Conservation (phyloP, 2,329 filamentous ascomycete genomes). For the Trichophyton mentagrophytes region DNA sequence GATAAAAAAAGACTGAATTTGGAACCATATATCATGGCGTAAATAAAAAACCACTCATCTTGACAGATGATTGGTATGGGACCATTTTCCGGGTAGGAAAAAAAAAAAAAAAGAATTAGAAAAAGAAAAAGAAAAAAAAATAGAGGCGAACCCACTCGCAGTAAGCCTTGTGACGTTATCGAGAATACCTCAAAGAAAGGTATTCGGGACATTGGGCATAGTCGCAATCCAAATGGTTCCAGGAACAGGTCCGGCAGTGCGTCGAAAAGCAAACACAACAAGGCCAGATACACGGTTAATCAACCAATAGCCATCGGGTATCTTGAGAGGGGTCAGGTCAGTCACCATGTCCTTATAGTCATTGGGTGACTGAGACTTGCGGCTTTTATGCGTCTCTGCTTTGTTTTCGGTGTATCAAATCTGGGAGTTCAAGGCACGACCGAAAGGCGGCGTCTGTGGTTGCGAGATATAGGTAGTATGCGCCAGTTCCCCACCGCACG, state of each 20-base stretch:
- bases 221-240: not conserved
- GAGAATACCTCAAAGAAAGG: not conserved
- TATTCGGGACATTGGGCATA: not conserved
- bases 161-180: slow-evolving; percentile 3
- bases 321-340: not conserved
- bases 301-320: not conserved
- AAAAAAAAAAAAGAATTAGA: not conserved
- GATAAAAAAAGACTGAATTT: not conserved
- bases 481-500: not conserved
- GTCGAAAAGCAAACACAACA: not conserved
- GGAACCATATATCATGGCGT: not conserved
- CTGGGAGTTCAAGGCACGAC: not conserved
- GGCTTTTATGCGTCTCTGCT: not conserved
- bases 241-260: not conserved
- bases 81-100: not conserved
- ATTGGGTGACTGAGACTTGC: not conserved
- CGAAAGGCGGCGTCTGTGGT: not conserved
- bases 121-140: not conserved
- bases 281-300: not conserved
- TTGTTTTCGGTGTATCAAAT: not conserved
- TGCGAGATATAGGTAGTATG: not conserved
- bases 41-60: not conserved
- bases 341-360: not conserved
- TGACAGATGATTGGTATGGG: not conserved
- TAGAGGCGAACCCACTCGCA: not conserved